A percentile compares a stretch with the other conserved stretches of the same genome.
Conservation (phyloP, 2,329 filamentous ascomycete genomes). For the Colletotrichum scovillei region DNA sequence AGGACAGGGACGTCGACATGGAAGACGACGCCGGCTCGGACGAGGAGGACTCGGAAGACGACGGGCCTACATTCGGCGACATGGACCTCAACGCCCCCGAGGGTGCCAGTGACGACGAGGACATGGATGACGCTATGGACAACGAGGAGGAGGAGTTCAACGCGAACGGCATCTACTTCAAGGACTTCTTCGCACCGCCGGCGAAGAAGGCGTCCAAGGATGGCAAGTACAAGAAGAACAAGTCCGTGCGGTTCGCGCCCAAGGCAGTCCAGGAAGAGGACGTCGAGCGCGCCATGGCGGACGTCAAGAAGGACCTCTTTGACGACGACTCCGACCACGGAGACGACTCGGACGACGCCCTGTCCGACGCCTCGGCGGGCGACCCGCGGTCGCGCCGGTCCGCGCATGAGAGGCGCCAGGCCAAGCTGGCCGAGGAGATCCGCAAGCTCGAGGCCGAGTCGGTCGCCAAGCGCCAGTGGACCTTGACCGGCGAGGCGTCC, state of each 20-base stretch:
- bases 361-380: conserved; percentile 74
- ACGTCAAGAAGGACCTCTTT: conserved; percentile 90
- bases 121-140: conserved; percentile 64
- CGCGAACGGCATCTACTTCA: conserved; percentile 90
- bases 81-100: conserved; percentile 79
- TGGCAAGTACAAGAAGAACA: conserved; percentile 50
- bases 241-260: conserved; percentile 53
- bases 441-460: conserved; percentile 89
- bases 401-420: conserved; percentile 86
- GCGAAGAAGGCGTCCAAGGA: conserved; percentile 72
- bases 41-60: conserved; percentile 71
- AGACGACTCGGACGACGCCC: conserved; percentile 72
- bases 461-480: conserved; percentile 92
- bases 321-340: conserved; percentile 75
- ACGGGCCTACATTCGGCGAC: conserved; percentile 86
- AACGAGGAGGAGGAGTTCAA: conserved; percentile 70
- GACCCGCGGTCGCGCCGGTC: conserved; percentile 82
- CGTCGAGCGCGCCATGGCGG: conserved; percentile 84
- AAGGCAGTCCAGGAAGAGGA: conserved; percentile 69
- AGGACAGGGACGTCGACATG: conserved; percentile 38
- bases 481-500: conserved; percentile 86
- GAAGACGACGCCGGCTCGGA: conserved; percentile 46
- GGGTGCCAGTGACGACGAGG: conserved; percentile 75
- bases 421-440: conserved; percentile 89
- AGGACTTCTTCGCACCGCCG: conserved; percentile 93